These are phyloP conservation scores for Drechslera avenae DNA, from an alignment of 2,329 filamentous ascomycete species.

Conservation along the genomic window DNA sequence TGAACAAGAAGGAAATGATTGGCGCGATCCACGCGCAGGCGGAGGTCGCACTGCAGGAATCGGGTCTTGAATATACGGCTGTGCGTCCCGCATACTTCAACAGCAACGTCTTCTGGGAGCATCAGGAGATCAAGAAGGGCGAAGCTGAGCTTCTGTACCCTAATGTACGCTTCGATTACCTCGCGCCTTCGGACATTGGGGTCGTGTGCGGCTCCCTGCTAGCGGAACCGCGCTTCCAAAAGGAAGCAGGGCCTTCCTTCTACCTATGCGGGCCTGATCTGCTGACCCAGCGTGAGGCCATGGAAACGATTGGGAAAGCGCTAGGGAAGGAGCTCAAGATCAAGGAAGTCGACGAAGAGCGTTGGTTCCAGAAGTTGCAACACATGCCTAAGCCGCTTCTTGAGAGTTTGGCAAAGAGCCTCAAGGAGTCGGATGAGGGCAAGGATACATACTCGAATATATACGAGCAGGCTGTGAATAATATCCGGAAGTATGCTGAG, in stretches of 20 bases:
- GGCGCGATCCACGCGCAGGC: constrained; percentile 49
- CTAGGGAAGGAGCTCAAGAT: constrained; percentile 9
- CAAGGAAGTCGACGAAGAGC: constrained; percentile 5
- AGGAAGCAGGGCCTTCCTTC: constrained; percentile 36
- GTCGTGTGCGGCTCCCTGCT: constrained; percentile 50
- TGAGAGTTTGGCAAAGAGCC: not conserved
- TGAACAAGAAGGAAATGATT: constrained; percentile 3
- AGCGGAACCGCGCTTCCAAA: constrained; percentile 31
- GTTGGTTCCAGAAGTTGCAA: not conserved
- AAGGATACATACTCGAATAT: constrained; percentile 26
- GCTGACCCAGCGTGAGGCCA: constrained; percentile 22
- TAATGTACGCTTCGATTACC: constrained; percentile 46
- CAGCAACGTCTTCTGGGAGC: constrained; percentile 49
- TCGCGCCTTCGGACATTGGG: constrained; percentile 55
- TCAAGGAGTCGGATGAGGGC: constrained; percentile 65
- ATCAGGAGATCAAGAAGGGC: constrained; percentile 32
- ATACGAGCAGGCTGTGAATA: constrained; percentile 29
- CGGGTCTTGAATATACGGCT: constrained; percentile 51
- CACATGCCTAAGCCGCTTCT: constrained; percentile 5
- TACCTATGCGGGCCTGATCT: constrained; percentile 47
- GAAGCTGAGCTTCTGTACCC: constrained; percentile 43
- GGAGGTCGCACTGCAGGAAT: constrained; percentile 51
- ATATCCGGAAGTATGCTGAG: constrained; percentile 10
- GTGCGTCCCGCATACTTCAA: constrained; percentile 54
- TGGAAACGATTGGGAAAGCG: constrained; percentile 3